Percentiles rank a stretch among this genome's conserved stretches.
Evolutionary conservation across 192 early-diverging fungal genomes (phyloP).

Genomic region (Mortierella claussenii): DNA sequence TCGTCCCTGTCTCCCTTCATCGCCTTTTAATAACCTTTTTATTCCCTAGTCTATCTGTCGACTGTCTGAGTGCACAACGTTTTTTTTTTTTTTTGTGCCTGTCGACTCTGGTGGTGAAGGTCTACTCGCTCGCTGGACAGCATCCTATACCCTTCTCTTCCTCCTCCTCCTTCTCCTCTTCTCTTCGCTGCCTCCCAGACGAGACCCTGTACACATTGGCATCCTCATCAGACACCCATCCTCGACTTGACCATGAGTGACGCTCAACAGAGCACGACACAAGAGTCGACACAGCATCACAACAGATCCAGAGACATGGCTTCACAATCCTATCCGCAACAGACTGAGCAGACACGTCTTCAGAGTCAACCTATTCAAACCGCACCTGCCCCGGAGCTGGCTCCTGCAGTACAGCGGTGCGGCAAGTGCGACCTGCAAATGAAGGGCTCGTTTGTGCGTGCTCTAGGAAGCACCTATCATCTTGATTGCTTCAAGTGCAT

Average conservation of each 20-base stretch:
- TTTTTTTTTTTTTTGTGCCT: no score
- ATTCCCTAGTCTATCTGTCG: no score
- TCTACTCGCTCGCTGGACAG: no score
- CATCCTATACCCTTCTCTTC: not conserved
- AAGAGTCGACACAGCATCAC: constrained; percentile 15
- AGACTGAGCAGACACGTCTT: constrained; percentile 30
- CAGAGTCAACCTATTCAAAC: constrained; percentile 46
- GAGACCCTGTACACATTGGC: not conserved
- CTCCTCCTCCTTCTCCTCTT: not conserved
- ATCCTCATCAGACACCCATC: not conserved
- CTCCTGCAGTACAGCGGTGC: constrained; percentile 61
- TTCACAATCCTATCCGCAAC: constrained; percentile 30
- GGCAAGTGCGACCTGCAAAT: constrained; percentile 76
- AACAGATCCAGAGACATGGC: constrained; percentile 32
- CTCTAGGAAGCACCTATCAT: constrained; percentile 86
- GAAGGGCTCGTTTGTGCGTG: constrained; percentile 92
- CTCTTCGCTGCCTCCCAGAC: no score
- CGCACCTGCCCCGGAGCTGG: constrained; percentile 34
- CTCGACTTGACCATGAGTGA: constrained; percentile 18
- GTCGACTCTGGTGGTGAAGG: no score
- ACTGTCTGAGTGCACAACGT: no score
- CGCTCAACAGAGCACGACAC: constrained; percentile 15
- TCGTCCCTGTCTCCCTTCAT: not conserved
- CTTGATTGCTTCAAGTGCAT: constrained; percentile 95
- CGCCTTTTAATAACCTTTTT: not conserved